phyloP scores from a whole-genome alignment of 495 filamentous ascomycete species.

The Astrothelium subdiscretum region DNA sequence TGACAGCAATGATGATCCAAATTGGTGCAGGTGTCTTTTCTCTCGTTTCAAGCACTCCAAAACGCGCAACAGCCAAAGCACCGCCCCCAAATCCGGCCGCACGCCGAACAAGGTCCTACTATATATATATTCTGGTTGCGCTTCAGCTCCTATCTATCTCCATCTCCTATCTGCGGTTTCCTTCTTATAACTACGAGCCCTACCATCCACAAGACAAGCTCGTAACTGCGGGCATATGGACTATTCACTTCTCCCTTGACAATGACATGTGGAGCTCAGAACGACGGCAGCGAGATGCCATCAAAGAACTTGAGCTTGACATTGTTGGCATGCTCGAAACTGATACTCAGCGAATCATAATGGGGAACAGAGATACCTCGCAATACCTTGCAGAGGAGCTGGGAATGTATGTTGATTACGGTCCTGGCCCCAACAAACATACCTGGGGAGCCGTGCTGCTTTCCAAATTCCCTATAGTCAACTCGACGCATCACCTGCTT shows the following conservation, averaged over 20 bases:
- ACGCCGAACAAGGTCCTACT: constrained; percentile 50
- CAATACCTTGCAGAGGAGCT: constrained; percentile 92
- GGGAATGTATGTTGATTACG: constrained; percentile 97
- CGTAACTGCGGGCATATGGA: constrained; percentile 94
- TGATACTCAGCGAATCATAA: constrained; percentile 95
- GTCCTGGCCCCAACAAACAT: constrained; percentile 96
- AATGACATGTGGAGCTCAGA: constrained; percentile 99
- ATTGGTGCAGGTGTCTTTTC: constrained; percentile 82
- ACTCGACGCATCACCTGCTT: constrained; percentile 90
- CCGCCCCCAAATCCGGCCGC: constrained; percentile 44
- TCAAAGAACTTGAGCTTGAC: constrained; percentile 89
- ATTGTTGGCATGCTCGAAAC: constrained; percentile 89
- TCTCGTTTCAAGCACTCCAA: constrained; percentile 30
- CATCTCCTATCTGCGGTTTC: constrained; percentile 87
- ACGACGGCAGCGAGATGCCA: constrained; percentile 81
- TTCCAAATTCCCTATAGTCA: constrained; percentile 95
- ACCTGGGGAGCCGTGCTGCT: constrained; percentile 92
- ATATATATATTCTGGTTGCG: constrained; percentile 57
- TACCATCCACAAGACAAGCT: constrained; percentile 80
- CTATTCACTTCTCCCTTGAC: constrained; percentile 94
- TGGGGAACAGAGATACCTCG: constrained; percentile 96
- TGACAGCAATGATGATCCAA: constrained; percentile 71
- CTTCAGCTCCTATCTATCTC: constrained; percentile 71
- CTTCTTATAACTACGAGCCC: constrained; percentile 79
- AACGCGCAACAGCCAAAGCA: constrained; percentile 27